These are phyloP conservation scores for Gremmenia infestans DNA, from an alignment of 2,329 filamentous ascomycete species.

Conservation along the genomic window DNA sequence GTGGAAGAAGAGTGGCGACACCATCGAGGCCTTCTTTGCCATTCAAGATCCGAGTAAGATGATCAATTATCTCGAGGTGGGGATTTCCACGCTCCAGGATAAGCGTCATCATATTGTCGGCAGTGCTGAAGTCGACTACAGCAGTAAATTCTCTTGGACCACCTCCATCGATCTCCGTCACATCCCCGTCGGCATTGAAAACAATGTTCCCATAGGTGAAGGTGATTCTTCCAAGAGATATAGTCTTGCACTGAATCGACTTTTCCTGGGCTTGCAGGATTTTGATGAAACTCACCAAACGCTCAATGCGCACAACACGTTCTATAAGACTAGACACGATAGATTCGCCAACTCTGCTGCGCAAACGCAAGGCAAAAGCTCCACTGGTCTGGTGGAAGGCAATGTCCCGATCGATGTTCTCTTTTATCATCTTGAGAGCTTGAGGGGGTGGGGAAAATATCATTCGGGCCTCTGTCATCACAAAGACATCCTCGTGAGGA, in stretches of 20 bases:
- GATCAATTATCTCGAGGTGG: conserved; percentile 57
- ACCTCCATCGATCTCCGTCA: conserved; percentile 14
- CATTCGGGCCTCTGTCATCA: conserved; percentile 31
- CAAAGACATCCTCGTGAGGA: conserved; percentile 22
- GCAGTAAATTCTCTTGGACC: conserved; percentile 42
- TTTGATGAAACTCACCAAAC: conserved; percentile 64
- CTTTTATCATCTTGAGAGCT: conserved; percentile 23
- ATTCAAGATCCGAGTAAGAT: conserved; percentile 55
- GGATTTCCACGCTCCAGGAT: conserved; percentile 59
- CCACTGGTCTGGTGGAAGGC: conserved; percentile 27
- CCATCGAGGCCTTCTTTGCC: conserved; percentile 43
- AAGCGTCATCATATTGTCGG: conserved; percentile 47
- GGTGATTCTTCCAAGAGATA: conserved; percentile 57
- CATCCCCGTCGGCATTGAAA: conserved; percentile 16
- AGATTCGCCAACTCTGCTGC: conserved; percentile 27
- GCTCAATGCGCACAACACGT: conserved; percentile 52
- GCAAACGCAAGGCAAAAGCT: conserved; percentile 29
- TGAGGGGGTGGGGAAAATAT: conserved; percentile 21
- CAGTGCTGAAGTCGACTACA: conserved; percentile 50
- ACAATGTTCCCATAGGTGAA: conserved; percentile 57
- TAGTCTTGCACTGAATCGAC: conserved; percentile 51
- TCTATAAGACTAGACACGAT: conserved; percentile 27
- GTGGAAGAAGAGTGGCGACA: conserved; percentile 49
- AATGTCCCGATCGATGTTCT: conserved; percentile 30
- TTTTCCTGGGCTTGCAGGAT: conserved; percentile 54